Percentiles rank a stretch among this genome's conserved stretches.
Evolutionary conservation across 805 yeast species (phyloP).

Genomic region (Zygoascus bituminiphila): DNA sequence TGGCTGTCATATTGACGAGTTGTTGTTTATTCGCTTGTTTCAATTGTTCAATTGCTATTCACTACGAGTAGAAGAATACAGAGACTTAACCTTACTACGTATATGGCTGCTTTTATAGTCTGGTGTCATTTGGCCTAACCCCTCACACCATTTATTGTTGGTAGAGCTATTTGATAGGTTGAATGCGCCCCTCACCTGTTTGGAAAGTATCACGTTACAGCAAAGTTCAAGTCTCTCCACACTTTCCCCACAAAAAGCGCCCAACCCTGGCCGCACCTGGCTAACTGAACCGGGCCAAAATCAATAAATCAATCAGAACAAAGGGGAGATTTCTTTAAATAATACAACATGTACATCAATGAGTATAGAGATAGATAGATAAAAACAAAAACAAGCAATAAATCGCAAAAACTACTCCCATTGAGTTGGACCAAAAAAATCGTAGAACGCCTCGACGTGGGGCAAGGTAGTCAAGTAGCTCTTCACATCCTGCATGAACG

Average conservation of each 20-base stretch:
- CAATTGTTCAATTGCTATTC: not conserved
- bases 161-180: too few relatives aligned
- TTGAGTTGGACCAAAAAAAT: not conserved
- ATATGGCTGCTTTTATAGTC: too few relatives aligned
- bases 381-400: not conserved
- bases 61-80: too few relatives aligned
- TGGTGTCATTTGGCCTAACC: not conserved
- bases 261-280: not conserved
- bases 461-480: not conserved
- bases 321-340: not conserved
- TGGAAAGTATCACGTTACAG: not conserved
- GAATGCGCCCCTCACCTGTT: not conserved
- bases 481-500: slow-evolving; percentile 17
- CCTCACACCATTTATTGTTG: not conserved
- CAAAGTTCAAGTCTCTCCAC: not conserved
- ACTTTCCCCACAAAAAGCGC: not conserved
- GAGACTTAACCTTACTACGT: too few relatives aligned
- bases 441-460: not conserved
- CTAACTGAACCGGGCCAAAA: not conserved
- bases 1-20: not conserved
- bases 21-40: not conserved
- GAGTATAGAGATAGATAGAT: not conserved
- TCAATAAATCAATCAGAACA: not conserved
- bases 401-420: not conserved
- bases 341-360: too few relatives aligned